A percentile compares a stretch with the other conserved stretches of the same genome.
These are phyloP conservation scores for Leptographium flavum DNA, from an alignment of 2,329 filamentous ascomycete genomes.

Conservation along the genomic window DNA sequence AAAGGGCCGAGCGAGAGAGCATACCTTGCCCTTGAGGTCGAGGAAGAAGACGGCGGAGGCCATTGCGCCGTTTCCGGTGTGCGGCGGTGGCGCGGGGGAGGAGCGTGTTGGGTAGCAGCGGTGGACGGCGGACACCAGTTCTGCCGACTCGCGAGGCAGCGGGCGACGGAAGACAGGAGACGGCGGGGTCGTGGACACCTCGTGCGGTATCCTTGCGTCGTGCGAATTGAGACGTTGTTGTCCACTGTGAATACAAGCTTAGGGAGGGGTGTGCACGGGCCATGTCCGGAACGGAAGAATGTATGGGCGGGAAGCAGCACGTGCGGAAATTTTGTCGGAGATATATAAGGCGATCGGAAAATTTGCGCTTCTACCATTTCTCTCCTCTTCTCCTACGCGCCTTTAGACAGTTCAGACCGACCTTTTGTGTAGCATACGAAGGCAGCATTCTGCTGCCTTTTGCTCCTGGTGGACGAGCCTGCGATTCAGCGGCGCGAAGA, in stretches of 20 bases:
- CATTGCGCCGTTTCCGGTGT: slow-evolving; percentile 37
- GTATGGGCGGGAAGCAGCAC: not conserved
- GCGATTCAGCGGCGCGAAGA: slow-evolving; percentile 48
- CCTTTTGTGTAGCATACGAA: slow-evolving; percentile 38
- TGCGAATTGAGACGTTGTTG: not conserved
- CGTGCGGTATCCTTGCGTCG: not conserved
- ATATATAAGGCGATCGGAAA: not conserved
- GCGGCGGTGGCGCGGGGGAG: not conserved
- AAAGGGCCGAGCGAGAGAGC: slow-evolving; percentile 9
- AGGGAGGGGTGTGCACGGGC: not conserved
- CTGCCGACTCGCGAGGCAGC: too few relatives aligned
- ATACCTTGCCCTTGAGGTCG: slow-evolving; percentile 98
- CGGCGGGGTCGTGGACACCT: not conserved
- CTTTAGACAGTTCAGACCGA: slow-evolving; percentile 69
- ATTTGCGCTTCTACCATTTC: not conserved
- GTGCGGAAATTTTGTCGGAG: not conserved
- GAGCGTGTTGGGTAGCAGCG: not conserved
- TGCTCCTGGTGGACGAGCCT: slow-evolving; percentile 46
- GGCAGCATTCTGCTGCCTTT: slow-evolving; percentile 54
- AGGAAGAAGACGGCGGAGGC: slow-evolving; percentile 97
- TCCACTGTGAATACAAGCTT: not conserved
- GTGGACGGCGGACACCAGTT: not conserved
- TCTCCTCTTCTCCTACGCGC: slow-evolving; percentile 1
- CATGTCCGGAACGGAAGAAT: slow-evolving; percentile 1
- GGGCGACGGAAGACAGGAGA: not conserved